These are phyloP conservation scores for Stemphylium vesicarium DNA, from an alignment of 2,329 filamentous ascomycete genomes.

Conservation along the genomic window DNA sequence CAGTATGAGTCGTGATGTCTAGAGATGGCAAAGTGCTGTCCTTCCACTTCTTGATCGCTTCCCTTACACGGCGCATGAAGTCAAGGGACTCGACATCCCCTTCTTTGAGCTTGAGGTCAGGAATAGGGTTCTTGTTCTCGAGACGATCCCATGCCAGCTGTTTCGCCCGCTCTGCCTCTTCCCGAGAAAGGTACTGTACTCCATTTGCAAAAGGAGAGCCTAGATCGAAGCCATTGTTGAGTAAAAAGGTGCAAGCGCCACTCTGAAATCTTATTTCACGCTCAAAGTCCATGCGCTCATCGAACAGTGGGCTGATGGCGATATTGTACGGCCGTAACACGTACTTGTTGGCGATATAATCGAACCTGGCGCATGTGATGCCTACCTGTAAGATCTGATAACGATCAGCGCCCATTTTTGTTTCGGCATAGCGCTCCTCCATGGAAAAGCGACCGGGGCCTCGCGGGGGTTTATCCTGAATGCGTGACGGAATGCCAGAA, in stretches of 20 bases:
- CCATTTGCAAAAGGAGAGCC: slow-evolving; percentile 62
- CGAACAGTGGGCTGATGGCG: slow-evolving; percentile 63
- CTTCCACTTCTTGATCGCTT: slow-evolving; percentile 57
- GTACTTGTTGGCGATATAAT: slow-evolving; percentile 58
- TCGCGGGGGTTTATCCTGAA: slow-evolving; percentile 45
- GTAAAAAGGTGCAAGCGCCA: slow-evolving; percentile 66
- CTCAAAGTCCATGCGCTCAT: slow-evolving; percentile 62
- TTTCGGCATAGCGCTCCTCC: slow-evolving; percentile 67
- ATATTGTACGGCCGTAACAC: slow-evolving; percentile 69
- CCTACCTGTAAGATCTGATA: slow-evolving; percentile 71
- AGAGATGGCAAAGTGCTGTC: slow-evolving; percentile 19
- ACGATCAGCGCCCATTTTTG: slow-evolving; percentile 65
- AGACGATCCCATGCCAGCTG: slow-evolving; percentile 53
- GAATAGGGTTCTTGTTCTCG: slow-evolving; percentile 43
- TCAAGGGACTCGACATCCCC: slow-evolving; percentile 60
- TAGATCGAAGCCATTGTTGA: slow-evolving; percentile 65
- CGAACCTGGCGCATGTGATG: slow-evolving; percentile 68
- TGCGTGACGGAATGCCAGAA: slow-evolving; percentile 63
- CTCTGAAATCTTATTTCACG: slow-evolving; percentile 66
- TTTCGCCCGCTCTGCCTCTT: slow-evolving; percentile 61
- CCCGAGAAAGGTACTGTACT: slow-evolving; percentile 67
- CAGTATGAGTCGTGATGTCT: slow-evolving; percentile 41
- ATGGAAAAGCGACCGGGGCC: slow-evolving; percentile 56
- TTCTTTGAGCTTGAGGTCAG: slow-evolving; percentile 58
- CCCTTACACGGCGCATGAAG: slow-evolving; percentile 57